These are phyloP conservation scores for Spathaspora arborariae DNA, from an alignment of 805 yeast genomes.

Conservation along the genomic window DNA sequence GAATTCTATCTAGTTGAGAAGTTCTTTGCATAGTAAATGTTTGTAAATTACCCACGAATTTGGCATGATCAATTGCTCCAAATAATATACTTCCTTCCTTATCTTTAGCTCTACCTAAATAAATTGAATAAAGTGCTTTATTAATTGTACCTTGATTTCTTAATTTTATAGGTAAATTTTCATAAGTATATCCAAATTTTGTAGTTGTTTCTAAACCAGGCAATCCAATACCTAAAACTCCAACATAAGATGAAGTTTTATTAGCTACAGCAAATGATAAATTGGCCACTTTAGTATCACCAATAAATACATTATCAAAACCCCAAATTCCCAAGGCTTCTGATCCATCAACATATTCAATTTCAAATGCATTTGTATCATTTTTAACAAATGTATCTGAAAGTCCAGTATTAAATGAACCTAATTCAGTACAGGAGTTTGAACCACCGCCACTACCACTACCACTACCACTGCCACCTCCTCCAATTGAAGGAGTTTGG, in stretches of 20 bases:
- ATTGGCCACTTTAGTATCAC: constrained; percentile 43
- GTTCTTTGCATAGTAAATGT: constrained; percentile 28
- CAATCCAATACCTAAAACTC: constrained; percentile 75
- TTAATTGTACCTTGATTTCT: constrained; percentile 28
- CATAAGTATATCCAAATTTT: constrained; percentile 26
- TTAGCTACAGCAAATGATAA: constrained; percentile 75
- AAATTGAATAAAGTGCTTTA: constrained; percentile 34
- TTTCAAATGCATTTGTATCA: constrained; percentile 38
- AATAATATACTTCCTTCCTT: constrained; percentile 33
- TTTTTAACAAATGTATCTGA: constrained; percentile 41
- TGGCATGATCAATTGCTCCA: constrained; percentile 43
- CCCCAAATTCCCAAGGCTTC: constrained; percentile 56
- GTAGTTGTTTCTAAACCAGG: constrained; percentile 62
- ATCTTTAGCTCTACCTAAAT: constrained; percentile 24
- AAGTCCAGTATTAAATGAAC: constrained; percentile 42
- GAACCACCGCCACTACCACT: constrained; percentile 13
- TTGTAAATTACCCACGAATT: constrained; percentile 29
- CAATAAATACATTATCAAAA: constrained; percentile 53
- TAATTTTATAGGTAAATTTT: constrained; percentile 36
- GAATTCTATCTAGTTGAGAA: constrained; percentile 1
- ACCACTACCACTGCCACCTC: constrained; percentile 4
- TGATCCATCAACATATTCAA: constrained; percentile 47
- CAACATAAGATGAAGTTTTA: constrained; percentile 56
- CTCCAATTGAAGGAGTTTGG: constrained; percentile 1
- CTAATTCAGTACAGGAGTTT: constrained; percentile 42